Evolutionary conservation across 2,329 filamentous ascomycete species (phyloP).

Genomic region (Alternaria arbusti): DNA sequence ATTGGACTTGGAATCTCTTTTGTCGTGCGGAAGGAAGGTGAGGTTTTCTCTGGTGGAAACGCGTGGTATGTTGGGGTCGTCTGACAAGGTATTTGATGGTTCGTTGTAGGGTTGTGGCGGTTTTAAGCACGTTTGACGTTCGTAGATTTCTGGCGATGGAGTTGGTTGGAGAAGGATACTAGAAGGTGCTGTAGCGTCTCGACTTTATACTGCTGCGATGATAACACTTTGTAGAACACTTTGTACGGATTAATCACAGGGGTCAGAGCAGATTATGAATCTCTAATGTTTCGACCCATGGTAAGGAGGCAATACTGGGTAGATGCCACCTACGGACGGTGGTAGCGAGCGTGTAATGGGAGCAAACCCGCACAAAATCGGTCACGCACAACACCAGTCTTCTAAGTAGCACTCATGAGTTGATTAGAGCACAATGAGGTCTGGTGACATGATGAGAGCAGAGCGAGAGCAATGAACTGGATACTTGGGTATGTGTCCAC

Average conservation of each 20-base stretch:
- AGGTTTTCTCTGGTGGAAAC: neutral
- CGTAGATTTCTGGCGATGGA: neutral
- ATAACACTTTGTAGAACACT: neutral
- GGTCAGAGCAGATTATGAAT: neutral
- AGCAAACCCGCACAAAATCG: neutral
- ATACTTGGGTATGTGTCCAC: neutral
- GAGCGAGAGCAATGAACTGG: neutral
- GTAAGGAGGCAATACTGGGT: neutral
- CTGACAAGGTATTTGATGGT: no score
- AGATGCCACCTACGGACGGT: neutral
- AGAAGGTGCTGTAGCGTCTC: neutral
- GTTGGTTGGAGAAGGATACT: neutral
- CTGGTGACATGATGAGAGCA: neutral
- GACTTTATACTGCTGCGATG: neutral
- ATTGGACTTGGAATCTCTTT: neutral
- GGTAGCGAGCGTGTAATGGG: neutral
- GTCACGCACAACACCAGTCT: neutral
- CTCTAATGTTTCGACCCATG: no score
- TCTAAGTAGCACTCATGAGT: neutral
- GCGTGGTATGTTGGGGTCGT: accelerated
- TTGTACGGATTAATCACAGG: neutral
- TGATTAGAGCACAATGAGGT: neutral
- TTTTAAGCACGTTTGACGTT: neutral
- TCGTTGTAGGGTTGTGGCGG: neutral
- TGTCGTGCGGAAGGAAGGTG: neutral